Percentiles rank a stretch among this genome's conserved stretches.
Conservation (phyloP, 2,329 filamentous ascomycete species). For the Ceratocystis eucalypticola region DNA sequence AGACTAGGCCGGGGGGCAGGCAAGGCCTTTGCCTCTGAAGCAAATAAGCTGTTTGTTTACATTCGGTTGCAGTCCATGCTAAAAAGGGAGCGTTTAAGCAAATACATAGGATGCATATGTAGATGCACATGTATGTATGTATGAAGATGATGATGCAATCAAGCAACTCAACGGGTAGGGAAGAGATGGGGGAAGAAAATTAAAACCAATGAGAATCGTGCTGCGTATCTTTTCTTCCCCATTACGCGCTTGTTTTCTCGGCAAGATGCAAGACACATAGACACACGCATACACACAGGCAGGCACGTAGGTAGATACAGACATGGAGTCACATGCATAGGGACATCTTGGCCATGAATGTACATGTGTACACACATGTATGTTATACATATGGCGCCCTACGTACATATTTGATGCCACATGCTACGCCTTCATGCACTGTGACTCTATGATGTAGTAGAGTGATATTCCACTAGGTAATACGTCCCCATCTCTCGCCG, state of each 20-base stretch:
- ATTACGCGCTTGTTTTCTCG: neutral
- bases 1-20: neutral
- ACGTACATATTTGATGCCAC: neutral
- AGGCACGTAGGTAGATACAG: neutral
- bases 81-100: neutral
- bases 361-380: neutral
- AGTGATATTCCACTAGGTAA: too few species aligned
- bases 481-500: too few species aligned
- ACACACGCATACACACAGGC: neutral
- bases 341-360: too few species aligned
- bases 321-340: too few species aligned
- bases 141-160: too few species aligned
- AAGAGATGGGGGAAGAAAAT: neutral
- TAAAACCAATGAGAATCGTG: neutral
- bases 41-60: neutral
- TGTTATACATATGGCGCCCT: neutral
- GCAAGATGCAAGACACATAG: neutral
- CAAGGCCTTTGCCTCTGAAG: neutral
- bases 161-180: too few species aligned
- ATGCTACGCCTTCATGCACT: neutral
- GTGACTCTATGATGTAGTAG: too few species aligned
- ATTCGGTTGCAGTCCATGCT: neutral
- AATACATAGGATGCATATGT: neutral
- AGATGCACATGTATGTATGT: too few species aligned
- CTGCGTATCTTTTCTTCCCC: neutral